Evolutionary conservation across 2,329 filamentous ascomycete genomes (phyloP).

Genomic region (Hypoxylon sp.): DNA sequence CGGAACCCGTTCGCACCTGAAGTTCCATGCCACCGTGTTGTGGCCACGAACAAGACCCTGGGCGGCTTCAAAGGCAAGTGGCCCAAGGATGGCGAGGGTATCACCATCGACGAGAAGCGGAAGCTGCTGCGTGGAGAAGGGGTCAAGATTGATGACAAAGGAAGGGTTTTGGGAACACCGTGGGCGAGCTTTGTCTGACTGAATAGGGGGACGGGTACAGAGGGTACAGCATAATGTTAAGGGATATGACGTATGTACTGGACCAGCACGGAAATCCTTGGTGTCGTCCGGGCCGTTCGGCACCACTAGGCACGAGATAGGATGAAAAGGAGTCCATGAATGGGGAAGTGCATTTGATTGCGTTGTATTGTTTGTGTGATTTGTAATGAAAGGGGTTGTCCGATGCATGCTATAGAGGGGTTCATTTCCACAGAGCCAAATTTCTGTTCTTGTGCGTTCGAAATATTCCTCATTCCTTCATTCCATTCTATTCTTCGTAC

Average conservation of each 20-base stretch:
- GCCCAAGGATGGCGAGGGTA: slow-evolving; percentile 72
- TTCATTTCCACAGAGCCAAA: too few relatives aligned
- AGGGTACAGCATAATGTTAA: too few relatives aligned
- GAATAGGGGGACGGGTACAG: neutral
- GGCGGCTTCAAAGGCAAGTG: slow-evolving; percentile 80
- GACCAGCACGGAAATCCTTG: neutral
- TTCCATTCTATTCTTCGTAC: too few relatives aligned
- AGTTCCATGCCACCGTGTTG: slow-evolving; percentile 82
- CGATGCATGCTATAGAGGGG: too few relatives aligned
- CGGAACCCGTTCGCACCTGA: slow-evolving; percentile 86
- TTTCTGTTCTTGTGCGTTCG: too few relatives aligned
- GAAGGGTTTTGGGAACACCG: slow-evolving; percentile 71
- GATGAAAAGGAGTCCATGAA: neutral
- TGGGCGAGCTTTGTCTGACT: slow-evolving; percentile 60
- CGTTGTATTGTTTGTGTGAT: slow-evolving; percentile 52
- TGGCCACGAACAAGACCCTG: slow-evolving; percentile 79
- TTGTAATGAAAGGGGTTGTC: too few relatives aligned
- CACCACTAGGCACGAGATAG: neutral
- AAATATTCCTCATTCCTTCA: too few relatives aligned
- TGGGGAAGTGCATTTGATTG: slow-evolving; percentile 55
- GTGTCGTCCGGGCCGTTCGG: neutral
- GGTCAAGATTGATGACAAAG: slow-evolving; percentile 72
- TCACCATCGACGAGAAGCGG: slow-evolving; percentile 76
- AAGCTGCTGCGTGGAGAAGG: slow-evolving; percentile 73
- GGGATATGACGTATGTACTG: too few relatives aligned